Percentiles rank a stretch among this genome's conserved stretches.
These are phyloP conservation scores for Acacia crassicarpa DNA, from an alignment of 306 rosid genomes.

Conservation along the genomic window DNA sequence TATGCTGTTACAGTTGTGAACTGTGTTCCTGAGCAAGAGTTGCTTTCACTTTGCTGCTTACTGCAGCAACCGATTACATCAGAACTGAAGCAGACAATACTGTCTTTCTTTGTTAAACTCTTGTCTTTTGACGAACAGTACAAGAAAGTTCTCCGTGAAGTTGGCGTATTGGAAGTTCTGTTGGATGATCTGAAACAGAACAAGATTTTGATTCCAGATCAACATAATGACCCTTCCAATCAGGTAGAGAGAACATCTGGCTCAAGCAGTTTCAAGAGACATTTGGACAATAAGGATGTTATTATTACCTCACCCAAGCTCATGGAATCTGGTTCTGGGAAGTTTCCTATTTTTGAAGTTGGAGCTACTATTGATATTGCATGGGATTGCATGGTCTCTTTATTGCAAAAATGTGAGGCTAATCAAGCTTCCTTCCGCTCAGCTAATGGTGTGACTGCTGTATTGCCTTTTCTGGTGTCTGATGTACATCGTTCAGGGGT, in stretches of 20 bases:
- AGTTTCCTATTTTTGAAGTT: conserved; percentile 65
- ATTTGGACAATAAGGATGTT: conserved; percentile 54
- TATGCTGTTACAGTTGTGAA: conserved; percentile 99
- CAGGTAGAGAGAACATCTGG: conserved; percentile 53
- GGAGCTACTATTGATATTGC: conserved; percentile 61
- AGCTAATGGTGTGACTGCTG: conserved; percentile 72
- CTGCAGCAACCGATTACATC: conserved; percentile 96
- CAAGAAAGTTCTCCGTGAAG: conserved; percentile 98
- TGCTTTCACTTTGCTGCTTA: conserved; percentile 97
- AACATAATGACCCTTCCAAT: conserved; percentile 33
- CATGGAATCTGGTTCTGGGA: conserved; percentile 62
- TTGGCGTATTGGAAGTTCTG: conserved; percentile 96
- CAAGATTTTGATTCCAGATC: conserved; percentile 52
- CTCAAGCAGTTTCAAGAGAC: conserved; percentile 58
- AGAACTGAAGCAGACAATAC: conserved; percentile 83
- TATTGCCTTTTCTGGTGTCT: conserved; percentile 89
- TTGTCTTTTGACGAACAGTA: conserved; percentile 97
- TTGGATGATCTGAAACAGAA: conserved; percentile 90
- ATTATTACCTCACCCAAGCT: conserved; percentile 68
- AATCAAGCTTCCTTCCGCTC: conserved; percentile 85
- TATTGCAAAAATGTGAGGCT: conserved; percentile 84
- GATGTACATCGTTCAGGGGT: conserved; percentile 88
- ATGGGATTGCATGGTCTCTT: conserved; percentile 71
- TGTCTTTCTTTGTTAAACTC: conserved; percentile 91
- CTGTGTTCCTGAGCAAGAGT: conserved; percentile 98